These are phyloP conservation scores for Nakazawaea ishiwadae DNA, from an alignment of 805 yeast genomes.

Conservation along the genomic window DNA sequence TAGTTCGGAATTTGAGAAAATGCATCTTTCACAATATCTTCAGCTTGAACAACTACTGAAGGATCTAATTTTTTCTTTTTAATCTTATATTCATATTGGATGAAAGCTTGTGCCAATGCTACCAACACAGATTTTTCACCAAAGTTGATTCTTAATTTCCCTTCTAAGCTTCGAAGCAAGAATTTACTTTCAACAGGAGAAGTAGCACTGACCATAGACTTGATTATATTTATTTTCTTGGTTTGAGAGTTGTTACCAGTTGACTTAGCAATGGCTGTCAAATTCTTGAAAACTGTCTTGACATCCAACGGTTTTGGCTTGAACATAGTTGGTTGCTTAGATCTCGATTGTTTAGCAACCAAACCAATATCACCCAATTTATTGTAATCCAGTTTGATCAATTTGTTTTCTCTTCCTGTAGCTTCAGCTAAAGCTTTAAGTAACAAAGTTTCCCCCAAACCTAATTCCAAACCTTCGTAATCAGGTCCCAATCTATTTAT, in stretches of 20 bases:
- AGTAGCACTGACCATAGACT: slow-evolving; percentile 80
- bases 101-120: slow-evolving; percentile 79
- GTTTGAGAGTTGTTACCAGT: slow-evolving; percentile 82
- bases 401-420: slow-evolving; percentile 74
- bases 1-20: slow-evolving; percentile 90
- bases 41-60: slow-evolving; percentile 57
- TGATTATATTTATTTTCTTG: slow-evolving; percentile 73
- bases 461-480: slow-evolving; percentile 90
- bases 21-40: slow-evolving; percentile 76
- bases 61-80: slow-evolving; percentile 23
- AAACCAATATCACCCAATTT: slow-evolving; percentile 86
- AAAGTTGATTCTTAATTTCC: slow-evolving; percentile 86
- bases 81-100: slow-evolving; percentile 47
- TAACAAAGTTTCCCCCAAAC: slow-evolving; percentile 85
- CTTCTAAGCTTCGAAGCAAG: slow-evolving; percentile 84
- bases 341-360: slow-evolving; percentile 80
- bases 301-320: slow-evolving; percentile 80
- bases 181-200: slow-evolving; percentile 86
- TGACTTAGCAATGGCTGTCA: slow-evolving; percentile 71
- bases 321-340: slow-evolving; percentile 89
- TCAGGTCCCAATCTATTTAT: slow-evolving; percentile 93
- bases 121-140: slow-evolving; percentile 91
- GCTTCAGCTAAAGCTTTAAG: slow-evolving; percentile 87
- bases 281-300: slow-evolving; percentile 63
- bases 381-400: slow-evolving; percentile 69